Conservation (phyloP, 768 basidiomycete species). For the Psilocybe cyanescens region DNA sequence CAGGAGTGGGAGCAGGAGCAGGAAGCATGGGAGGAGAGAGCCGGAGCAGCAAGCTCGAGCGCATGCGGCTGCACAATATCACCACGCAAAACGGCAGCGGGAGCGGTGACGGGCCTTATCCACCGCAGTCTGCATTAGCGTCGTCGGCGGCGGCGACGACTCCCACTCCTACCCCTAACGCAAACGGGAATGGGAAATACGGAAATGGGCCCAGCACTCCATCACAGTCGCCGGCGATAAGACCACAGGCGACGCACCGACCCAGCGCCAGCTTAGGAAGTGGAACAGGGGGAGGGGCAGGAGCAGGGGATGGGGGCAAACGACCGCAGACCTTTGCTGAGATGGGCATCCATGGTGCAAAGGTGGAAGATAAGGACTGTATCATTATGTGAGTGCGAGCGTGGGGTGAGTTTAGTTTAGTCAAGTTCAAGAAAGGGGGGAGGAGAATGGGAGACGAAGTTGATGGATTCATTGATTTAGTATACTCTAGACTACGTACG, state of each 20-base stretch:
- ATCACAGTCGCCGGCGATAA: background rate
- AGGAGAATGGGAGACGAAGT: too few relatives aligned
- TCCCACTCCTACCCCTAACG: background rate
- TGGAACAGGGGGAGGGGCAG: background rate
- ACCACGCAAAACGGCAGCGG: too few relatives aligned
- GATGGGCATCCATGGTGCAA: slow-evolving; percentile 87
- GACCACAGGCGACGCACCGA: slow-evolving; percentile 17
- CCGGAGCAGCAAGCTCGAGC: slow-evolving; percentile 19
- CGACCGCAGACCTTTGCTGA: slow-evolving; percentile 86
- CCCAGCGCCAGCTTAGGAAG: background rate
- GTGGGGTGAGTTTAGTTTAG: background rate
- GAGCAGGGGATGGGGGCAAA: slow-evolving; percentile 16
- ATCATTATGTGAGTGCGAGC: slow-evolving; percentile 70
- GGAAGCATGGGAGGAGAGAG: slow-evolving; percentile 7
- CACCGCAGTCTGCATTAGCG: background rate
- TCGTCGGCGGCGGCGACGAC: background rate
- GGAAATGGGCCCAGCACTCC: background rate
- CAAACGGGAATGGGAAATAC: background rate
- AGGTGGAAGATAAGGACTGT: slow-evolving; percentile 83
- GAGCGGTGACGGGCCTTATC: background rate
- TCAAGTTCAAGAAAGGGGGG: background rate
- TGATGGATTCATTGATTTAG: too few relatives aligned
- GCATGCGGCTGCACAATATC: slow-evolving; percentile 19
- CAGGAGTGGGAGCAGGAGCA: too few relatives aligned
- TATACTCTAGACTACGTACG: too few relatives aligned